phyloP scores from a whole-genome alignment of 371 early-diverging fungal species.

The Apophysomyces variabilis region DNA sequence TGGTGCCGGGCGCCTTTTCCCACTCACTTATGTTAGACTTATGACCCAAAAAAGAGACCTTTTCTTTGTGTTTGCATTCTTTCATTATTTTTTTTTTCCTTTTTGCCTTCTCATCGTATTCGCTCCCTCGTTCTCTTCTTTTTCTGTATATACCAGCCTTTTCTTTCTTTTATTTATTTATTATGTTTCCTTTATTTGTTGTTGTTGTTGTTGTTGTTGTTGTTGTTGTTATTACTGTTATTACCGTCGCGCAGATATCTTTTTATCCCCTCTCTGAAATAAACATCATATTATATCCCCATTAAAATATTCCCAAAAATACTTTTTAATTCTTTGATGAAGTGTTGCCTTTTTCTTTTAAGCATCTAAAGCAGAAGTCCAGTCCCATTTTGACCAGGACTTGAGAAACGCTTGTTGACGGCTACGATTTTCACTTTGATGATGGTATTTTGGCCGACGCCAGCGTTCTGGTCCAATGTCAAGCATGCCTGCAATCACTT shows the following conservation, averaged over 20 bases:
- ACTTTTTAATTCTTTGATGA: constrained; percentile 7
- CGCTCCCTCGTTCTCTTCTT: too few relatives aligned
- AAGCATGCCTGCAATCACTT: constrained; percentile 80
- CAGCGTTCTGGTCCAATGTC: constrained; percentile 80
- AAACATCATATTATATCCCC: neutral
- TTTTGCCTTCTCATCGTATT: neutral
- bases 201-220: too few relatives aligned
- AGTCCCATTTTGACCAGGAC: constrained; percentile 81
- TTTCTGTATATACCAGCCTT: too few relatives aligned
- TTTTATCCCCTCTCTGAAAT: neutral
- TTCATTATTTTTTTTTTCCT: neutral
- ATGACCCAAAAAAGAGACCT: neutral
- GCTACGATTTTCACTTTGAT: constrained; percentile 56
- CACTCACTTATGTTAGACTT: neutral
- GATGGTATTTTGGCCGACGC: constrained; percentile 69
- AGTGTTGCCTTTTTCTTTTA: neutral
- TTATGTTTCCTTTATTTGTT: too few relatives aligned
- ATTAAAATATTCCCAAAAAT: neutral
- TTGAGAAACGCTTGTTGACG: constrained; percentile 71
- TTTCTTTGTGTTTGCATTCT: neutral
- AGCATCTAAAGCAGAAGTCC: constrained; percentile 67
- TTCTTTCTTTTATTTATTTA: too few relatives aligned
- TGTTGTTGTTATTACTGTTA: too few relatives aligned
- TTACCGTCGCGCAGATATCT: too few relatives aligned
- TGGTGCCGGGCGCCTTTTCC: constrained; percentile 1